Percentiles rank a stretch among this genome's conserved stretches.
phyloP scores from a whole-genome alignment of 805 yeast genomes.

The Hanseniaspora mollemarum region DNA sequence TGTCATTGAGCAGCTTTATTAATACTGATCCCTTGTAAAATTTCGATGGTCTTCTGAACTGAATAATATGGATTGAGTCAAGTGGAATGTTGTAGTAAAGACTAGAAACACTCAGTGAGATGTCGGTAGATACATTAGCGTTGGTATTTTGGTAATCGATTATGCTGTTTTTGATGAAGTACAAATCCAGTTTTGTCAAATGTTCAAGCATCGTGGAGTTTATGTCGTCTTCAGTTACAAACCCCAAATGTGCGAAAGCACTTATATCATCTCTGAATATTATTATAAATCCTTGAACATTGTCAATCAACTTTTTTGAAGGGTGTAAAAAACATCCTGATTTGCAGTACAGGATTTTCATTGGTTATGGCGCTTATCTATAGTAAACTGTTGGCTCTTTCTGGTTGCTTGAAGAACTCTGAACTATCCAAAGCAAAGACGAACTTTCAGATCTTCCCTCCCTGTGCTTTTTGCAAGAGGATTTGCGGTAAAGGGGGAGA shows the following conservation, averaged over 20 bases:
- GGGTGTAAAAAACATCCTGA: slow-evolving; percentile 80
- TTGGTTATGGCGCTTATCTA: not conserved
- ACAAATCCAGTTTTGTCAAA: slow-evolving; percentile 36
- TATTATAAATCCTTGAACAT: slow-evolving; percentile 65
- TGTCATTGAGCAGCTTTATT: slow-evolving; percentile 55
- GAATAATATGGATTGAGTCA: slow-evolving; percentile 53
- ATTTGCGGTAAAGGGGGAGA: too few species aligned
- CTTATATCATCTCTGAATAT: slow-evolving; percentile 36
- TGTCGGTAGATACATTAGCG: not conserved
- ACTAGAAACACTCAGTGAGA: not conserved
- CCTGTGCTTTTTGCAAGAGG: too few species aligned
- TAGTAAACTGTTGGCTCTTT: not conserved
- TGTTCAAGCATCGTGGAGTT: slow-evolving; percentile 40
- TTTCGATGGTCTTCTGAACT: slow-evolving; percentile 65
- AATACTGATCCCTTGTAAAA: slow-evolving; percentile 89
- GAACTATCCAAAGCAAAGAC: too few species aligned
- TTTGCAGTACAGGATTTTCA: slow-evolving; percentile 34
- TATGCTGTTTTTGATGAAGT: slow-evolving; percentile 36
- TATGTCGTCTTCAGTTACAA: slow-evolving; percentile 47
- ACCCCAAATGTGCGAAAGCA: slow-evolving; percentile 42
- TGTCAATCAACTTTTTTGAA: slow-evolving; percentile 57
- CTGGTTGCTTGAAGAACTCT: too few species aligned
- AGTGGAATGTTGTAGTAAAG: slow-evolving; percentile 5
- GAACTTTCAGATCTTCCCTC: too few species aligned
- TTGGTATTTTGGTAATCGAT: slow-evolving; percentile 34